Percentiles rank a stretch among this genome's conserved stretches.
Conservation (phyloP, 1,284 basidiomycete species). For the Coriolopsis trogii region DNA sequence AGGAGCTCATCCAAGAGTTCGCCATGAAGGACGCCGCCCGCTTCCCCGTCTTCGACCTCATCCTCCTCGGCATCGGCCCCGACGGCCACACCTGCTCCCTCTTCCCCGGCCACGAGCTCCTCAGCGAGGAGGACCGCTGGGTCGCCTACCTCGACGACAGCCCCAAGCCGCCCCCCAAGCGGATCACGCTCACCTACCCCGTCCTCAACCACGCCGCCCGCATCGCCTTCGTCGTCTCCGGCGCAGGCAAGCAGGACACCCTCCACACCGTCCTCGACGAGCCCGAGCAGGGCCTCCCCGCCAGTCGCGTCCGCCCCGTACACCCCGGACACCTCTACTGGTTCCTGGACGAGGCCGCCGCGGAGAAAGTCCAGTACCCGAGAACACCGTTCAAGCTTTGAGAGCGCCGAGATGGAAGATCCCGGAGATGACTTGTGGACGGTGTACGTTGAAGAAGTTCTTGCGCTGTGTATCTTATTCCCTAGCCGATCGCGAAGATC, state of each 20-base stretch:
- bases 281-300: constrained; percentile 82
- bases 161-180: constrained; percentile 90
- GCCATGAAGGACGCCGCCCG: constrained; percentile 88
- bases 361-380: constrained; percentile 61
- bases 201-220: constrained; percentile 92
- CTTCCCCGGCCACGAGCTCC: constrained; percentile 90
- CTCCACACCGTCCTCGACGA: constrained; percentile 78
- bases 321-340: constrained; percentile 87
- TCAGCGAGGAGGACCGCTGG: constrained; percentile 89
- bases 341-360: constrained; percentile 88
- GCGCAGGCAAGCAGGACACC: constrained; percentile 83
- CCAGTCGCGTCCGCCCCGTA: constrained; percentile 80
- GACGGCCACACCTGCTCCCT: constrained; percentile 97
- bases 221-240: constrained; percentile 87
- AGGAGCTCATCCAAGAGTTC: constrained; percentile 89
- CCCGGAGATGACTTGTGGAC: not conserved
- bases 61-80: constrained; percentile 91
- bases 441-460: constrained; percentile 18
- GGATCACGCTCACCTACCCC: constrained; percentile 91
- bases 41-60: constrained; percentile 94
- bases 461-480: constrained; percentile 8
- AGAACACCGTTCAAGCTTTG: constrained; percentile 60
- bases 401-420: too few relatives aligned
- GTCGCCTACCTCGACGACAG: constrained; percentile 92
- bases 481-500: constrained; percentile 6